phyloP scores from a whole-genome alignment of 2,329 filamentous ascomycete genomes.

The Paramyrothecium roridum region DNA sequence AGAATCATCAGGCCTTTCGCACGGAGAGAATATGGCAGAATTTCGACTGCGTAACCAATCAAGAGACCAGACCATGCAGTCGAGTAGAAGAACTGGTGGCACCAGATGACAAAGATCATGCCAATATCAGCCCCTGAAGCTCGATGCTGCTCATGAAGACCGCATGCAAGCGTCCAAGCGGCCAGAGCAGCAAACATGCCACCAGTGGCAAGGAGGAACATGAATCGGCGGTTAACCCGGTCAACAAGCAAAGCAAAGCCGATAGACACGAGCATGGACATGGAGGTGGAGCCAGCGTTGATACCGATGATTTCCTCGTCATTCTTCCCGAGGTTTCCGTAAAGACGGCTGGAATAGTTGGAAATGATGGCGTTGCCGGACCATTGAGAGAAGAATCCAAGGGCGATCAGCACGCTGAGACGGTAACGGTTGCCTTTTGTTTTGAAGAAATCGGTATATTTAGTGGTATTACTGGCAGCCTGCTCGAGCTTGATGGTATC shows the following conservation, averaged over 20 bases:
- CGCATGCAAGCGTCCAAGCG: not conserved
- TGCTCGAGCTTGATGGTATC: slow-evolving; percentile 58
- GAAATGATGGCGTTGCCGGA: slow-evolving; percentile 62
- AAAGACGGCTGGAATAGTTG: slow-evolving; percentile 60
- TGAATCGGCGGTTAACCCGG: slow-evolving; percentile 1
- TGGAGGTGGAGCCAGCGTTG: slow-evolving; percentile 1
- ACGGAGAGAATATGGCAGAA: slow-evolving; percentile 20
- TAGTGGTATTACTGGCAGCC: slow-evolving; percentile 41
- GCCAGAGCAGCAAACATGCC: slow-evolving; percentile 1
- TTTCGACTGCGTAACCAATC: slow-evolving; percentile 19
- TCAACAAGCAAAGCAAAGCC: slow-evolving; percentile 2
- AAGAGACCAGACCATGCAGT: slow-evolving; percentile 21
- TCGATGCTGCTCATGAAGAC: not conserved
- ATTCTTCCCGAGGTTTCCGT: slow-evolving; percentile 31
- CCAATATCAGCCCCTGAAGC: not conserved
- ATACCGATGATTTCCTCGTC: slow-evolving; percentile 54
- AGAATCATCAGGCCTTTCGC: slow-evolving; percentile 19
- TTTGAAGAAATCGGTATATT: slow-evolving; percentile 56
- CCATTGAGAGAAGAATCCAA: slow-evolving; percentile 65
- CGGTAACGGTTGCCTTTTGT: slow-evolving; percentile 63
- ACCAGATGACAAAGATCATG: slow-evolving; percentile 2
- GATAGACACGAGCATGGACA: slow-evolving; percentile 2
- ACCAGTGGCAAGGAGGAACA: slow-evolving; percentile 1
- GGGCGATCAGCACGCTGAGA: slow-evolving; percentile 54
- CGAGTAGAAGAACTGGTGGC: slow-evolving; percentile 12